Conservation (phyloP, 345 rosid genomes). For the Lumnitzera racemosa region DNA sequence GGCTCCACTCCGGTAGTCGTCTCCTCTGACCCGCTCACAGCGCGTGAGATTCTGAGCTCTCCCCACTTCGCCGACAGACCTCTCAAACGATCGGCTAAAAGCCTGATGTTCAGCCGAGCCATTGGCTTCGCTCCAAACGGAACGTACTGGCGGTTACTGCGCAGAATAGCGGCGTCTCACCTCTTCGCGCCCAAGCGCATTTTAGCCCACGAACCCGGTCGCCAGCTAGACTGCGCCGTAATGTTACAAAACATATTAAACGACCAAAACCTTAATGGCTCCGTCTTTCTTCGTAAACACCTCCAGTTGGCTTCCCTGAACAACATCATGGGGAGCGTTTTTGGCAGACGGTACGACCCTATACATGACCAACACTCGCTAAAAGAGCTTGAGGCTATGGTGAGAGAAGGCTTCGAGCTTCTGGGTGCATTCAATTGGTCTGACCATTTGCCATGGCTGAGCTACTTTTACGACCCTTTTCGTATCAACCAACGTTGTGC, state of each 20-base stretch:
- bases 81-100: slow-evolving; percentile 66
- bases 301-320: slow-evolving; percentile 73
- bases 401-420: slow-evolving; percentile 75
- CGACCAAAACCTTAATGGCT: slow-evolving; percentile 35
- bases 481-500: slow-evolving; percentile 53
- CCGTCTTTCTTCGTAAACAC: slow-evolving; percentile 46
- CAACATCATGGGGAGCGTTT: slow-evolving; percentile 84
- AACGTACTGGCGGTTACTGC: slow-evolving; percentile 67
- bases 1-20: slow-evolving; percentile 66
- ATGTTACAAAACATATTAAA: slow-evolving; percentile 34
- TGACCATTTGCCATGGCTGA: slow-evolving; percentile 64
- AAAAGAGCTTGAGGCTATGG: slow-evolving; percentile 46
- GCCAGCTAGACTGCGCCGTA: slow-evolving; percentile 40
- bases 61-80: slow-evolving; percentile 78
- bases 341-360: slow-evolving; percentile 54
- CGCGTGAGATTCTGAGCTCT: slow-evolving; percentile 68
- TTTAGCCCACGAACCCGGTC: slow-evolving; percentile 48
- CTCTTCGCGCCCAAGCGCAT: slow-evolving; percentile 67
- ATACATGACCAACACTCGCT: slow-evolving; percentile 24
- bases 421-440: slow-evolving; percentile 82
- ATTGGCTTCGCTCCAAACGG: slow-evolving; percentile 94
- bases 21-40: slow-evolving; percentile 57
- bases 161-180: slow-evolving; percentile 70
- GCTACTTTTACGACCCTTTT: slow-evolving; percentile 50
- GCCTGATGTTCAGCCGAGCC: slow-evolving; percentile 80